A percentile compares a stretch with the other conserved stretches of the same genome.
Evolutionary conservation across 192 early-diverging fungal genomes (phyloP).

Genomic region (Podila horticola): DNA sequence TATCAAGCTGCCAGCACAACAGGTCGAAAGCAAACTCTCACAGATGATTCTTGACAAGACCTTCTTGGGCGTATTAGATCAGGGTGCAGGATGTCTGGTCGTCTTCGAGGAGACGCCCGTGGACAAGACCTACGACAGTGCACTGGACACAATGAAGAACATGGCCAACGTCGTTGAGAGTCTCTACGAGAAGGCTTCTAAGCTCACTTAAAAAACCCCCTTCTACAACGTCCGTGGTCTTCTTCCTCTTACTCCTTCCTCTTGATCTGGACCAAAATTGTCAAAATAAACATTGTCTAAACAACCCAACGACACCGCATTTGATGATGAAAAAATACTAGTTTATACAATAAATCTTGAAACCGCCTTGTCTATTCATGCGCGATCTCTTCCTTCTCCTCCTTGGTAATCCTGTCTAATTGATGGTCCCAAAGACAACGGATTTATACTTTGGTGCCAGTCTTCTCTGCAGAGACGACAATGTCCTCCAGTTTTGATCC

Average conservation of each 20-base stretch:
- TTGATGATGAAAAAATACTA: neutral
- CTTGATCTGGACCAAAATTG: no score
- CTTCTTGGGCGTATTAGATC: constrained; percentile 95
- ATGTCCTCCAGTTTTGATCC: constrained; percentile 72
- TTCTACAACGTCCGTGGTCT: neutral
- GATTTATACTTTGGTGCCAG: constrained; percentile 40
- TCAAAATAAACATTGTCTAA: no score
- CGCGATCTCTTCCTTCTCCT: neutral
- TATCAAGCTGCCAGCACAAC: constrained; percentile 90
- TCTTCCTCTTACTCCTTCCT: no score
- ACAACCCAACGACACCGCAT: neutral
- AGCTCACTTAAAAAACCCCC: constrained; percentile 43
- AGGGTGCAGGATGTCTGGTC: constrained; percentile 94
- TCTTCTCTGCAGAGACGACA: constrained; percentile 61
- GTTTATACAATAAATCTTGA: constrained; percentile 1
- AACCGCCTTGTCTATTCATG: no score
- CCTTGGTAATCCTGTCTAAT: neutral
- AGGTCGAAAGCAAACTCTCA: constrained; percentile 96
- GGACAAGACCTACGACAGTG: constrained; percentile 93
- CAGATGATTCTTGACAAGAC: constrained; percentile 99
- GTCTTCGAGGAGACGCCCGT: constrained; percentile 91
- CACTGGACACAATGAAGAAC: constrained; percentile 96
- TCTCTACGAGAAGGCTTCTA: constrained; percentile 89
- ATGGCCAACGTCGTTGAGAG: constrained; percentile 96
- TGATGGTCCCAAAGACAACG: neutral